Percentiles rank a stretch among this genome's conserved stretches.
These are phyloP conservation scores for Tetragonia tetragonoides DNA, from an alignment of 148 eudicot genomes.

Conservation along the genomic window DNA sequence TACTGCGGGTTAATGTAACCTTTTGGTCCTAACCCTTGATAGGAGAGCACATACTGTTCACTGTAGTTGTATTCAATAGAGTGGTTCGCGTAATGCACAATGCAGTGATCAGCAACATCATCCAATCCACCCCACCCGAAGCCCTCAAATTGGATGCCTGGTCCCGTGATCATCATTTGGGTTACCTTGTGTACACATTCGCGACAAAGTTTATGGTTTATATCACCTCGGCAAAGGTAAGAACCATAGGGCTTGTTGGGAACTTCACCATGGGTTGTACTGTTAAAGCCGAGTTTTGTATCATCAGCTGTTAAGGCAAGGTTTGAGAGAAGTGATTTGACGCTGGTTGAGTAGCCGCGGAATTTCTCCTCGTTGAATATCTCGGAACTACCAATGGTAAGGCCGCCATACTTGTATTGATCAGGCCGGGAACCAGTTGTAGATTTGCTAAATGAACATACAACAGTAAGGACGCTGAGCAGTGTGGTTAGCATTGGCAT, in stretches of 20 bases:
- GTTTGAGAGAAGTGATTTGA: constrained; percentile 1
- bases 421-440: not conserved
- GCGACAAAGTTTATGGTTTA: not conserved
- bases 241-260: constrained; percentile 17
- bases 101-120: not conserved
- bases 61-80: not conserved
- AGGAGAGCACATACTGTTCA: not conserved
- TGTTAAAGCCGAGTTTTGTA: too few species aligned
- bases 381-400: too few species aligned
- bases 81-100: constrained; percentile 22
- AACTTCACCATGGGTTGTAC: constrained; percentile 10
- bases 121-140: not conserved
- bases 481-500: too few species aligned
- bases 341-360: not conserved
- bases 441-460: not conserved
- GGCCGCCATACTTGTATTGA: not conserved
- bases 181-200: constrained; percentile 4
- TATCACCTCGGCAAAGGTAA: constrained; percentile 22
- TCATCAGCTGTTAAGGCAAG: not conserved
- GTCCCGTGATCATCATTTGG: not conserved
- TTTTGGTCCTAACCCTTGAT: not conserved
- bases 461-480: too few species aligned
- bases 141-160: not conserved
- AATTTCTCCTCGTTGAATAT: not conserved
- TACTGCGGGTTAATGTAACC: not conserved